phyloP scores from a whole-genome alignment of 2,329 filamentous ascomycete genomes.

The Colletotrichum nymphaeae region DNA sequence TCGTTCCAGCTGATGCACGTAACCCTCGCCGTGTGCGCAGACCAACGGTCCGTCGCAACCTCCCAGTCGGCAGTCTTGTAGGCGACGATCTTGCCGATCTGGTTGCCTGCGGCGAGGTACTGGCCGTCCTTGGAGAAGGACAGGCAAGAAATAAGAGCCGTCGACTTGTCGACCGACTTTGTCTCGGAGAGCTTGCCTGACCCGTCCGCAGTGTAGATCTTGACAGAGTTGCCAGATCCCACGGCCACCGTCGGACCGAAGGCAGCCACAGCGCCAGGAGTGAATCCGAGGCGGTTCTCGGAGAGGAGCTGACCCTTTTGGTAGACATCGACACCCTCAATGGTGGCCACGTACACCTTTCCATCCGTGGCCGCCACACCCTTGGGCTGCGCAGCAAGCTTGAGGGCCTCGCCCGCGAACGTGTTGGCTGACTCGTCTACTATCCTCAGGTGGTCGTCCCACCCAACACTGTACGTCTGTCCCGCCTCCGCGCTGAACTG shows the following conservation, averaged over 20 bases:
- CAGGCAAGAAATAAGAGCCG: constrained; percentile 80
- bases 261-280: constrained; percentile 79
- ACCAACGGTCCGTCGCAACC: constrained; percentile 81
- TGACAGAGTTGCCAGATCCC: constrained; percentile 79
- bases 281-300: constrained; percentile 68
- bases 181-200: constrained; percentile 64
- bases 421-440: constrained; percentile 80
- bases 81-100: constrained; percentile 87
- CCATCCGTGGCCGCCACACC: constrained; percentile 69
- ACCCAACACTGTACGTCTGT: constrained; percentile 86
- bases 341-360: constrained; percentile 68
- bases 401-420: constrained; percentile 76
- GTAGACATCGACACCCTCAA: constrained; percentile 64
- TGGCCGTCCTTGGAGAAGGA: constrained; percentile 84
- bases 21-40: constrained; percentile 69
- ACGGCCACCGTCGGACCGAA: constrained; percentile 77
- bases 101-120: constrained; percentile 84
- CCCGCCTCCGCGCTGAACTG: constrained; percentile 74
- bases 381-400: constrained; percentile 84
- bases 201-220: constrained; percentile 75
- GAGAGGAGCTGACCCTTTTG: constrained; percentile 71
- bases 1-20: constrained; percentile 79
- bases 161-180: constrained; percentile 74
- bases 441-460: constrained; percentile 91
- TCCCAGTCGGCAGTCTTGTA: constrained; percentile 76